Base-by-base conservation (phyloP, 805 yeast genomes). In the Naumovozyma castellii region DNA sequence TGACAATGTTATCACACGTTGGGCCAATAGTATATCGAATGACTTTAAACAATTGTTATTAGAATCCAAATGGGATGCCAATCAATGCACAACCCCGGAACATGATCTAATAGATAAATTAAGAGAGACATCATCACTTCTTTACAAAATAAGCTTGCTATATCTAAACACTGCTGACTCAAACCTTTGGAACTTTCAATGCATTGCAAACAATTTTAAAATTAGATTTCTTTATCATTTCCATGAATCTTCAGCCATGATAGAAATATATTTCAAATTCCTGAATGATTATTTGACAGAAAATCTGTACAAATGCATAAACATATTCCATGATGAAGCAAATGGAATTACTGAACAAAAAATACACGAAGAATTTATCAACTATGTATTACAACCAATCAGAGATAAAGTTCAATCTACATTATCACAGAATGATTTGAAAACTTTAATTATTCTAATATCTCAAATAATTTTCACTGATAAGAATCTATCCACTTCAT, bases 211-310 rank as follows among this genome's bases (percentile, higher is more conserved):
- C 19, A 73, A 73, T 30, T 67, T 75, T 44, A 53, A 59, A 13
- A 51, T 65, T 5, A 64, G 80, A 37, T 77, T 76, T 51, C 64
- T 71, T 31, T 77, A 68, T 54, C 82, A 76, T 51, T 76, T 76
- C 57, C 67, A 68, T 40, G 42, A 62, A n/a, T 31, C 71, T 64
- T 51, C 49, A 6, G 39, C 70, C 66, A 35, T 51, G 16, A 80
- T 75, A 48, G 80, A 76, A 49, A 66, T 74, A 62, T 74, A 76
- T 25, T 66, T 73, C 43, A 61, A 60, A 16, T 76, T 67, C 43
- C 57, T 68, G n/a, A 70, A 72, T 46, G 66, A 65, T 29, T 75
- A 73, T 44, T 48, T 76, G 25, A 51, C 60, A 6, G 51, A 53
- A 18, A 67, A 74, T 38, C 38, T 73, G 15, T 51, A 60, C 29